A percentile compares a stretch with the other conserved stretches of the same genome.
These are phyloP conservation scores for Fusarium haematococcum DNA, from an alignment of 2,329 filamentous ascomycete species.

Conservation along the genomic window DNA sequence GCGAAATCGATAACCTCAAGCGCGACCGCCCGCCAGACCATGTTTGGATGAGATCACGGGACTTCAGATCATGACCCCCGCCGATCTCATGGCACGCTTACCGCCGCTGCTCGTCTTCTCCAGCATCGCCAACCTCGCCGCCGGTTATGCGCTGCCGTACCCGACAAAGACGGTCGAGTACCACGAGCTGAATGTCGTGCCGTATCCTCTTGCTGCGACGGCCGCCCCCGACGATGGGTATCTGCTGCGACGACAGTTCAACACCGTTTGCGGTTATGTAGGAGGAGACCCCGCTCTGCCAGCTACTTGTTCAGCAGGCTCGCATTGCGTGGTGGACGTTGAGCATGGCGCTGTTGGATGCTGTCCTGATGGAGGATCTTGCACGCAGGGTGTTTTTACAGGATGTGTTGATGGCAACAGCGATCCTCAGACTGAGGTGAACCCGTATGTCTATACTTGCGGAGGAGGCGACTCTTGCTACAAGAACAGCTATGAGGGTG, in stretches of 20 bases:
- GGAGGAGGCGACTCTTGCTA: constrained; percentile 64
- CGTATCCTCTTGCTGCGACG: constrained; percentile 57
- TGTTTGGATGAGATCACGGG: constrained; percentile 40
- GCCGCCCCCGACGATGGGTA: constrained; percentile 50
- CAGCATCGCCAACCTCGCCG: constrained; percentile 47
- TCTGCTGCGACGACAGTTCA: constrained; percentile 57
- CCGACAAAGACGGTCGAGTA: constrained; percentile 54
- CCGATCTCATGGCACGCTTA: constrained; percentile 50
- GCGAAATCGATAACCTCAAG: constrained; percentile 8
- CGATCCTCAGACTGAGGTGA: constrained; percentile 60
- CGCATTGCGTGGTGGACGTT: constrained; percentile 67
- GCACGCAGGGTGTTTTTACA: constrained; percentile 68
- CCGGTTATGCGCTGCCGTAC: constrained; percentile 55
- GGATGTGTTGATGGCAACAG: constrained; percentile 67
- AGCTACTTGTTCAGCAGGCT: constrained; percentile 68
- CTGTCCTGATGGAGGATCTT: constrained; percentile 64
- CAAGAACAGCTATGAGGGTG: constrained; percentile 66
- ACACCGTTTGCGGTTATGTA: constrained; percentile 70
- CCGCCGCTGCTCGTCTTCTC: constrained; percentile 52
- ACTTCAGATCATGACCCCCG: constrained; percentile 41
- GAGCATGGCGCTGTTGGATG: constrained; percentile 64
- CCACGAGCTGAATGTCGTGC: constrained; percentile 53
- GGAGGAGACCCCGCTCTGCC: constrained; percentile 63
- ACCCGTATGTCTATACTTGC: constrained; percentile 70
- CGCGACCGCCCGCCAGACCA: constrained; percentile 16